These are phyloP conservation scores for Sphaerulina musiva DNA, from an alignment of 2,329 filamentous ascomycete genomes.

Conservation along the genomic window DNA sequence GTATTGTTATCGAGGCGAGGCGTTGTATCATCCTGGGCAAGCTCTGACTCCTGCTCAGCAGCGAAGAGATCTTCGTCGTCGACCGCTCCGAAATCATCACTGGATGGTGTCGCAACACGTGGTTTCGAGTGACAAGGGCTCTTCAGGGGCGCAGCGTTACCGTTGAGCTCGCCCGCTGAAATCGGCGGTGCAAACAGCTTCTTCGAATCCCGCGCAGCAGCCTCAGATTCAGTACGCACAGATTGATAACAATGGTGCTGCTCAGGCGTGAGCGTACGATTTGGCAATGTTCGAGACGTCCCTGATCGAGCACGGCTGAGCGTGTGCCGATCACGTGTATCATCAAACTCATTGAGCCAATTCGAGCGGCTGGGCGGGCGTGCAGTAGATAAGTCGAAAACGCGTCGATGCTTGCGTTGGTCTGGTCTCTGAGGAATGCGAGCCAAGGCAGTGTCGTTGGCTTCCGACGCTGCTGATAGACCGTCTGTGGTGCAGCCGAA, in stretches of 20 bases:
- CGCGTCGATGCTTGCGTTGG: neutral
- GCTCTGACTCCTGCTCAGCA: neutral
- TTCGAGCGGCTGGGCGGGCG: neutral
- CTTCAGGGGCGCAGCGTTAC: neutral
- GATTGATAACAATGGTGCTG: neutral
- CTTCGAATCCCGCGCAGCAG: no score
- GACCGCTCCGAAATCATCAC: slow-evolving; percentile 28
- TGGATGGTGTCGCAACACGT: slow-evolving; percentile 10
- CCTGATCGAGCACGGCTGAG: neutral
- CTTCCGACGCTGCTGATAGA: no score
- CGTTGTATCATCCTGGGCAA: neutral
- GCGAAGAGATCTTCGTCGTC: slow-evolving; percentile 21
- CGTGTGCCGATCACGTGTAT: neutral
- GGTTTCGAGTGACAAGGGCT: neutral
- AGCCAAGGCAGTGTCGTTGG: no score
- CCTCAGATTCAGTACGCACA: neutral
- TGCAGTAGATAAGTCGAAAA: neutral
- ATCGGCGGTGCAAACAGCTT: neutral
- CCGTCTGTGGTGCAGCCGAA: no score
- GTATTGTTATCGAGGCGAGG: slow-evolving; percentile 35
- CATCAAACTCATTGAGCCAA: neutral
- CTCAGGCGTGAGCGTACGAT: neutral
- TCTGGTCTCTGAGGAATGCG: neutral
- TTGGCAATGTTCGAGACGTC: neutral
- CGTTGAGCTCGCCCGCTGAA: neutral